Evolutionary conservation across 352 stramenopile genomes (phyloP).

Genomic region (Phytophthora palmivora): DNA sequence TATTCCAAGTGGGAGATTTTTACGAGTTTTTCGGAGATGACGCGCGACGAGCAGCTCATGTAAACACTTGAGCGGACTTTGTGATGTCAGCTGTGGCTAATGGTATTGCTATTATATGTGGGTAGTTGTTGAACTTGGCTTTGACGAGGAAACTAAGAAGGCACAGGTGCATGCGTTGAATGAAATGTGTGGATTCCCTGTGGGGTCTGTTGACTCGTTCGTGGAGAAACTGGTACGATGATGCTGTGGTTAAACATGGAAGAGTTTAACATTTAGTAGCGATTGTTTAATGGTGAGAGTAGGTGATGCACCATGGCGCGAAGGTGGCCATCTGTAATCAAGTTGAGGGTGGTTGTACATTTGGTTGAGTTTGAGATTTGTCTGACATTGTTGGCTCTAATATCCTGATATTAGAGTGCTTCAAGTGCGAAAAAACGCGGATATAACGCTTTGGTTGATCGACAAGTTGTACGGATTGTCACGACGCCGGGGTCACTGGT

Average conservation of each 20-base stretch:
- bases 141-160: slow-evolving; percentile 77
- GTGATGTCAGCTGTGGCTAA: not conserved
- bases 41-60: slow-evolving; percentile 68
- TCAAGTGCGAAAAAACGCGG: slow-evolving; percentile 58
- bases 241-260: not conserved
- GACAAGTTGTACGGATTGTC: slow-evolving; percentile 79
- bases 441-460: slow-evolving; percentile 69
- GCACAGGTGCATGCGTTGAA: slow-evolving; percentile 54
- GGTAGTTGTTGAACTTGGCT: slow-evolving; percentile 72
- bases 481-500: slow-evolving; percentile 81
- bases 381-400: not conserved
- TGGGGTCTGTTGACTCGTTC: slow-evolving; percentile 77
- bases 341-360: slow-evolving; percentile 52
- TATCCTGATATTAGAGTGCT: slow-evolving; percentile 44
- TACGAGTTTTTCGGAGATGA: slow-evolving; percentile 89
- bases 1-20: slow-evolving; percentile 88
- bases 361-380: not conserved
- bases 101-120: slow-evolving; percentile 5
- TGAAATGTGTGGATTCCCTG: slow-evolving; percentile 82
- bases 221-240: slow-evolving; percentile 77
- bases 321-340: slow-evolving; percentile 90
- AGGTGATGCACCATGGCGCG: slow-evolving; percentile 85
- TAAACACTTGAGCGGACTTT: slow-evolving; percentile 20
- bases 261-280: not conserved
- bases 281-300: not conserved